Evolutionary conservation across 306 rosid species (phyloP), one percentile per base, ranked within the genome.

Genomic region (Herpetospermum pedunculosum): DNA sequence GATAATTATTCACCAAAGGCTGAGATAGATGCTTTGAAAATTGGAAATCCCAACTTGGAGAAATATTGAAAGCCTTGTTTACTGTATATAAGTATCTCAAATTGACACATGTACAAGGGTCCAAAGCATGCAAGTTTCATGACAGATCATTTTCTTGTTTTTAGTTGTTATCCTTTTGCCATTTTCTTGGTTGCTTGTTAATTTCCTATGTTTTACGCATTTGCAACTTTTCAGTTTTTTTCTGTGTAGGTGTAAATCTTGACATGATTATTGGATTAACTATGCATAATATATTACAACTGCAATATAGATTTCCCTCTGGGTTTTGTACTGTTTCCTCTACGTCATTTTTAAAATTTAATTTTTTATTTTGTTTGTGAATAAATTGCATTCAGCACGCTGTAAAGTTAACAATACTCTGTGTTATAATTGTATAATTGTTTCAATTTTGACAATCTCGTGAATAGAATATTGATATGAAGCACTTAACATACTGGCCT

Each of bases 401-500:
- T 43, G 73, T 68, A 3, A 23, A 43, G 52, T 16, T 68, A 43
- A 68, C 35, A 19, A 4, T 40, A 23, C 48, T 12, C 8, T 25
- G 62, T 65, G 16, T 19, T 65, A 4, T 12, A 2, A 63, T 65
- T 21, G 19, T 37, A 65, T 12, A 38, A 38, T 23, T 65, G 32
- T 65, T 14, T 65, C 50, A 14, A 65, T 23, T n/a, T 41, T 40
- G 10, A 40, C 72, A 10, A 19, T 68, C 54, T 41, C 16, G 54
- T 15, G 74, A 30, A 8, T 63, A 68, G 1, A 43, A 68, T 43
- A 69, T 69, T 69, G 41, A 69, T 8, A 69, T 44, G 25, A 69
- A 41, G 9, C 28, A 44, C 55, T 16, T 69, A 69, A 69, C 41
- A 3, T 70, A 65, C 23, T 28, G 75, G 40, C 67, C 29, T 84